phyloP scores from a whole-genome alignment of 768 basidiomycete species.

The Russula dissimulans region DNA sequence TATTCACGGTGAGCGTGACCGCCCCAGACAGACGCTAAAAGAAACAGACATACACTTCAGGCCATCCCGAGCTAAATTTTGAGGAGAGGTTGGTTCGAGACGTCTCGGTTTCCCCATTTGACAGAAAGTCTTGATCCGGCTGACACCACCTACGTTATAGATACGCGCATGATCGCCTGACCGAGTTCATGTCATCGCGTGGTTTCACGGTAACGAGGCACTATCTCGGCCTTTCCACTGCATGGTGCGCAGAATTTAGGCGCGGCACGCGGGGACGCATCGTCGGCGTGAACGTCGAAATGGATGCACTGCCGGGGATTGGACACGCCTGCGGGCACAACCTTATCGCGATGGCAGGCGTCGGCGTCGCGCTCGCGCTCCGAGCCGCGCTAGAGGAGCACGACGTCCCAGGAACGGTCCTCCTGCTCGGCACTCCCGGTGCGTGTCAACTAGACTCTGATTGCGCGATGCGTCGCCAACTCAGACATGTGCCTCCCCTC shows the following conservation, averaged over 20 bases:
- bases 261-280: conserved; percentile 52
- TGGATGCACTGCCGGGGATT: conserved; percentile 49
- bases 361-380: conserved; percentile 65
- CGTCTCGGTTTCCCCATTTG: conserved; percentile 6
- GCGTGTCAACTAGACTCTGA: conserved; percentile 4
- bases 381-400: conserved; percentile 58
- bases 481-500: not conserved
- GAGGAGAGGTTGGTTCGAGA: conserved; percentile 43
- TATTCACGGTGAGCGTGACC: conserved; percentile 51
- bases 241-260: conserved; percentile 67
- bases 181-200: conserved; percentile 53
- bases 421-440: conserved; percentile 69
- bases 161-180: conserved; percentile 61
- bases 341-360: conserved; percentile 70
- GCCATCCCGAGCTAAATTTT: conserved; percentile 57
- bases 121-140: not conserved
- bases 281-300: conserved; percentile 74
- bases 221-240: conserved; percentile 64
- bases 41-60: conserved; percentile 27
- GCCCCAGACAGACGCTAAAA: not conserved
- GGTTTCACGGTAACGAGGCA: conserved; percentile 65
- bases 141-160: conserved; percentile 28
- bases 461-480: not conserved
- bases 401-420: conserved; percentile 53
- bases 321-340: conserved; percentile 76